A percentile compares a stretch with the other conserved stretches of the same genome.
Evolutionary conservation across 768 basidiomycete genomes (phyloP).

Genomic region (Lyophyllum shimeji): DNA sequence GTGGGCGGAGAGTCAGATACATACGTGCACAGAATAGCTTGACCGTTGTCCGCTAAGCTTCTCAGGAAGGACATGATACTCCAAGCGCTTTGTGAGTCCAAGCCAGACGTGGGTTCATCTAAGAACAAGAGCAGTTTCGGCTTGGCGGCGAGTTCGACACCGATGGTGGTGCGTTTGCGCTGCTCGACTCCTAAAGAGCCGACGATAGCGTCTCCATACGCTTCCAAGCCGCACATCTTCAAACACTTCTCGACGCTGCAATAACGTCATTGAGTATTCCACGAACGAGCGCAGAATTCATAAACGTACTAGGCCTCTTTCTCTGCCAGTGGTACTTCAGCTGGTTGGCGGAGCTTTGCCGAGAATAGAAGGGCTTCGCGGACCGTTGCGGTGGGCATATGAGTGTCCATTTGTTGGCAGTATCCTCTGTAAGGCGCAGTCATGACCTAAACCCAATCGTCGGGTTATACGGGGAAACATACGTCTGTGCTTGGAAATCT

Average conservation of each 20-base stretch:
- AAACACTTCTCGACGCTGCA: conserved; percentile 13
- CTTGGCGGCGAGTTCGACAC: conserved; percentile 85
- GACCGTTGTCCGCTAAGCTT: conserved; percentile 76
- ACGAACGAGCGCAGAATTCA: too few relatives aligned
- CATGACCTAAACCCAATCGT: background rate
- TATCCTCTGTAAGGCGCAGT: conserved; percentile 46
- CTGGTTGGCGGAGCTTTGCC: conserved; percentile 75
- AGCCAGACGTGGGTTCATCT: conserved; percentile 87
- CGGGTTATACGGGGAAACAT: conserved; percentile 5
- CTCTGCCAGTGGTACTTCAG: conserved; percentile 60
- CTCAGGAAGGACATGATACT: conserved; percentile 76
- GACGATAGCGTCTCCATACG: conserved; percentile 66
- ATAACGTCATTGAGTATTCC: too few relatives aligned
- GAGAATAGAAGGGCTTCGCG: conserved; percentile 81
- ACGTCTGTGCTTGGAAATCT: conserved; percentile 53
- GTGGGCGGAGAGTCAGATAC: conserved; percentile 20
- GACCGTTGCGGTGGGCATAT: conserved; percentile 72
- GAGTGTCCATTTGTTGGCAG: conserved; percentile 84
- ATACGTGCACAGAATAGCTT: conserved; percentile 86
- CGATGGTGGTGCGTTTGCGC: conserved; percentile 83
- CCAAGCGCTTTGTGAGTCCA: conserved; percentile 89
- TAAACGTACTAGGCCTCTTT: conserved; percentile 74
- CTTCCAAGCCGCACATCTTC: conserved; percentile 63
- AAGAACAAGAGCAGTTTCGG: conserved; percentile 81
- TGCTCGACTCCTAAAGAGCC: conserved; percentile 69